These are phyloP conservation scores for Ganoderma resinaceum DNA, from an alignment of 1,284 basidiomycete genomes.

Conservation along the genomic window DNA sequence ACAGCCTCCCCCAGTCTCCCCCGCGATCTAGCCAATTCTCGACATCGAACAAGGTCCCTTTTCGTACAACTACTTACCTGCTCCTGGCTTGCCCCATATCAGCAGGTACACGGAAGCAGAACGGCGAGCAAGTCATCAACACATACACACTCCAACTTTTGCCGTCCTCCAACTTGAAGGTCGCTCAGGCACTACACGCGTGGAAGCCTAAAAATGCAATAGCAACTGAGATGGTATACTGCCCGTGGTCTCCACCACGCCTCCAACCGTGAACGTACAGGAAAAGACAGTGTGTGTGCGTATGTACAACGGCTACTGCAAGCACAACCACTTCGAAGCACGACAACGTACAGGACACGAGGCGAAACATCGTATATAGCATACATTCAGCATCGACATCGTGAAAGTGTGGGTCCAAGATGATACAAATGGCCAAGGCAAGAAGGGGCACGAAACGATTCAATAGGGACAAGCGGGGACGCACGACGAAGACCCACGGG, in stretches of 20 bases:
- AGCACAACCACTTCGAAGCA: background rate
- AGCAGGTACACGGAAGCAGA: background rate
- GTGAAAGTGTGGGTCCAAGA: background rate
- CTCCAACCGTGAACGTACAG: constrained; percentile 20
- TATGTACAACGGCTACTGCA: constrained; percentile 16
- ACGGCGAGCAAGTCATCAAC: background rate
- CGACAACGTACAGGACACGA: background rate
- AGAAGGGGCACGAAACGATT: background rate
- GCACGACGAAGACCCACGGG: background rate
- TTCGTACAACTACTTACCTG: background rate
- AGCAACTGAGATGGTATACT: constrained; percentile 19
- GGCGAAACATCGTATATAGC: background rate
- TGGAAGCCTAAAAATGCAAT: background rate
- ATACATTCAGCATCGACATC: background rate
- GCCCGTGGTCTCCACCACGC: constrained; percentile 23
- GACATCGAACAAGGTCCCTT: background rate
- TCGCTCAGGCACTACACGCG: background rate
- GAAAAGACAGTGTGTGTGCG: constrained; percentile 15
- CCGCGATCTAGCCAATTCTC: background rate
- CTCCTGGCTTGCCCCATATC: background rate
- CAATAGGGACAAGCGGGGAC: background rate
- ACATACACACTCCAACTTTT: background rate
- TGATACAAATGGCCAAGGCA: no score
- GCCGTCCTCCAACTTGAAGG: no score
- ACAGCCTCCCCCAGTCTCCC: constrained; percentile 9